Evolutionary conservation across 2,329 filamentous ascomycete species (phyloP).

Genomic region (Periconia macrospinosa): DNA sequence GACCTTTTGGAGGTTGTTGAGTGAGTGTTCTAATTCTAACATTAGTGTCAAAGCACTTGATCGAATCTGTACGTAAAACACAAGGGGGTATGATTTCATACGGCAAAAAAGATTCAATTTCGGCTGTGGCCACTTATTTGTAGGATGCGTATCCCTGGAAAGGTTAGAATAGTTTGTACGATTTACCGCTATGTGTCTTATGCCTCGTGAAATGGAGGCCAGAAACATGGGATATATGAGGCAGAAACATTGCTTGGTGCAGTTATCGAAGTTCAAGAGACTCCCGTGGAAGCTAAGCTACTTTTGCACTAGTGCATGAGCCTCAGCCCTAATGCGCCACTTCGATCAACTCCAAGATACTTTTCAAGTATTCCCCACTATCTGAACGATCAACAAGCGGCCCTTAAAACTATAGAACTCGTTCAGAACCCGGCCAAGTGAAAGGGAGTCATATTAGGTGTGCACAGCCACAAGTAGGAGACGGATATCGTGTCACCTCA

Average conservation of each 20-base stretch:
- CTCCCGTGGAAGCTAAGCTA: neutral
- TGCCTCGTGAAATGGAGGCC: neutral
- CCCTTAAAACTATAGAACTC: neutral
- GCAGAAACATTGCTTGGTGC: neutral
- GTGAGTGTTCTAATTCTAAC: neutral
- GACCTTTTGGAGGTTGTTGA: neutral
- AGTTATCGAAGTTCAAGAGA: neutral
- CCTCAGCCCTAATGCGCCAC: conserved; percentile 5
- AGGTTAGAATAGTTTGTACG: neutral
- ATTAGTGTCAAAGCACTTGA: neutral
- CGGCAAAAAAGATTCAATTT: neutral
- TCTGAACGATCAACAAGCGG: neutral
- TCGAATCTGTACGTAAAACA: neutral
- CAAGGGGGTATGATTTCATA: neutral
- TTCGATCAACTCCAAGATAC: conserved; percentile 1
- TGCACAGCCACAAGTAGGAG: neutral
- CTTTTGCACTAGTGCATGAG: conserved; percentile 1
- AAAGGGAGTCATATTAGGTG: neutral
- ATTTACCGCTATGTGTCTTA: neutral
- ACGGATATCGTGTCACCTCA: neutral
- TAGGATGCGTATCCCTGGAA: neutral
- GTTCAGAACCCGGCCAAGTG: neutral
- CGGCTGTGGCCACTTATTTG: neutral
- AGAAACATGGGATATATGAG: conserved; percentile 11
- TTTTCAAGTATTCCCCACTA: neutral